Base-by-base conservation (phyloP, 2,329 filamentous ascomycete genomes). In the Huntiella bhutanensis region DNA sequence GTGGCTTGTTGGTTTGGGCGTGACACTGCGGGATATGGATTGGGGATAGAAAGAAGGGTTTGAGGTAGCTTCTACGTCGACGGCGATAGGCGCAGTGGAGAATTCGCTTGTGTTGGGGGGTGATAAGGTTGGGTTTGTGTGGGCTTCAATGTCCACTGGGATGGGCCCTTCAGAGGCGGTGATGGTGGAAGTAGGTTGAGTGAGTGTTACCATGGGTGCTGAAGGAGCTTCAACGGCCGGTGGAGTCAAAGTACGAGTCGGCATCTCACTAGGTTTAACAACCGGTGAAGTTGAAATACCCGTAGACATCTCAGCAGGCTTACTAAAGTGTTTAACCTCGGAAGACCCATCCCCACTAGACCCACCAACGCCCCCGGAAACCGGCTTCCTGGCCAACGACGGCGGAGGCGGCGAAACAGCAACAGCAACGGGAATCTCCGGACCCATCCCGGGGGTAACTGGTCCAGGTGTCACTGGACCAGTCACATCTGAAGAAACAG, bases 81-180 rank as follows among this genome's bases (percentile, higher is more conserved):
- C 41, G 13, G 11, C 11, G 4, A 43, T 43, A 8, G 33, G 33
- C 32, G 33, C 41, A n/a, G 45, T n/a, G 28, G 19, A 12, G 13
- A 32, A 22, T 6, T 5, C 13, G 10, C 17, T 34, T 4, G 13
- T 16, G 4, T 5, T 4, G 12, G 39, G 10, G 4, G 17, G 39
- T 7, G 39, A 22, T 12, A 41, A 10, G 8, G 43, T 40, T 7
- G 44, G 38, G 38, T 41, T 38, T 28, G 22, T 10, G 15, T 19
- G 33, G 2, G 38, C 36, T 35, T 40, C 33, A 15, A 43, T 34
- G 13, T 43, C 41, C 5, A 47, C 45, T 13, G 43, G 47, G 12
- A 49, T 49, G 3, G 38, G 47, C 2, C 28, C 42, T 37, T 49
- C 42, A 7, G 32, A 12, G 2, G 28, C 42, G 3, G 36, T 10